phyloP scores from a whole-genome alignment of 1,284 basidiomycete genomes.

The Cystobasidium slooffiae region DNA sequence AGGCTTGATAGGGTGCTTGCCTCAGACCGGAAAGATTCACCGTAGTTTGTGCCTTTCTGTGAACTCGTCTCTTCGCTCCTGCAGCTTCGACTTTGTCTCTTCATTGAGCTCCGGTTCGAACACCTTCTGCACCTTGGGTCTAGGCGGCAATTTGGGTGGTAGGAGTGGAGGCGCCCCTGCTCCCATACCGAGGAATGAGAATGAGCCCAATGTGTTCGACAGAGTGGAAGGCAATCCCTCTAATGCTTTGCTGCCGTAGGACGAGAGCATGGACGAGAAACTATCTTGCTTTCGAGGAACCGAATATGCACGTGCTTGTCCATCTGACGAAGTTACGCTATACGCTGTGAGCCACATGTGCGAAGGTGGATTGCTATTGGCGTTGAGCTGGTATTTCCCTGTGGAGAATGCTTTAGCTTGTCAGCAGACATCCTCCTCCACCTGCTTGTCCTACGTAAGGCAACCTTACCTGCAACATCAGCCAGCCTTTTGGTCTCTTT shows the following conservation, averaged over 20 bases:
- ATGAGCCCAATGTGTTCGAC: conserved; percentile 20
- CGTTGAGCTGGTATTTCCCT: conserved; percentile 2
- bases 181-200: conserved; percentile 6
- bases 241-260: conserved; percentile 31
- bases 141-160: conserved; percentile 2
- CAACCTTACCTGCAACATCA: conserved; percentile 23
- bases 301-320: background rate
- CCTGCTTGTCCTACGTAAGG: background rate
- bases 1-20: background rate
- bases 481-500: conserved; percentile 21
- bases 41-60: background rate
- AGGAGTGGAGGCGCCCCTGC: background rate
- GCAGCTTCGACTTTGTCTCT: background rate
- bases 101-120: background rate
- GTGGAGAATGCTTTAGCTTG: background rate
- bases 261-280: conserved; percentile 28
- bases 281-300: conserved; percentile 11
- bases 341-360: conserved; percentile 31
- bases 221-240: conserved; percentile 29
- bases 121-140: conserved; percentile 4
- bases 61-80: conserved; percentile 13
- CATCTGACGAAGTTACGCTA: background rate
- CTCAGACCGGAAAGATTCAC: background rate
- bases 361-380: conserved; percentile 11
- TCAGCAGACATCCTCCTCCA: background rate